phyloP scores from a whole-genome alignment of 2,329 filamentous ascomycete genomes.

The Eutypa lata region DNA sequence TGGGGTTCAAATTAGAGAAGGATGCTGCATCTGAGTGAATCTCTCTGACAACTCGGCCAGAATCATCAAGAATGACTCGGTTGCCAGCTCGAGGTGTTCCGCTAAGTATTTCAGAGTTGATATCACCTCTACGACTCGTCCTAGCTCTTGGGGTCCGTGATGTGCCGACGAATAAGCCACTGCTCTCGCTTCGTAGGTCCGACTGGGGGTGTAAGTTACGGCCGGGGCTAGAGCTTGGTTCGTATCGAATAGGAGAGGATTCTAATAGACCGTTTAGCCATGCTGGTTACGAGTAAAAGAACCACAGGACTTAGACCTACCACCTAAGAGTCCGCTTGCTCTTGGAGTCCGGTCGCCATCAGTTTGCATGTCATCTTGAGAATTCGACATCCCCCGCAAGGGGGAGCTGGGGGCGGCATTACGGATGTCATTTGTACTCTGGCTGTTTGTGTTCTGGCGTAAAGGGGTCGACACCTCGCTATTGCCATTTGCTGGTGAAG shows the following conservation, averaged over 20 bases:
- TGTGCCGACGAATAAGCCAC: conserved; percentile 78
- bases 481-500: conserved; percentile 36
- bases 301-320: conserved; percentile 39
- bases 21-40: conserved; percentile 58
- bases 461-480: conserved; percentile 49
- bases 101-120: conserved; percentile 73
- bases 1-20: conserved; percentile 66
- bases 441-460: conserved; percentile 54
- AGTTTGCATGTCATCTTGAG: conserved; percentile 38
- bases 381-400: conserved; percentile 56
- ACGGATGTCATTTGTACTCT: conserved; percentile 41
- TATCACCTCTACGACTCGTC: conserved; percentile 71
- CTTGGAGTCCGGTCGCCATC: conserved; percentile 69
- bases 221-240: conserved; percentile 84
- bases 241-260: conserved; percentile 89
- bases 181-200: conserved; percentile 78
- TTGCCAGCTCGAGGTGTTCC: conserved; percentile 50
- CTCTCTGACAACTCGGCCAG: conserved; percentile 56
- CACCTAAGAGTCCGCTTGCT: conserved; percentile 61
- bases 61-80: conserved; percentile 58
- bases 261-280: conserved; percentile 47
- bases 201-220: conserved; percentile 60
- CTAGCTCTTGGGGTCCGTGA: conserved; percentile 50
- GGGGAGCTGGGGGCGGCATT: conserved; percentile 53
- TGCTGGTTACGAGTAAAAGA: conserved; percentile 1